Conservation (phyloP, 1,284 basidiomycete genomes). For the Sutorius eximius region DNA sequence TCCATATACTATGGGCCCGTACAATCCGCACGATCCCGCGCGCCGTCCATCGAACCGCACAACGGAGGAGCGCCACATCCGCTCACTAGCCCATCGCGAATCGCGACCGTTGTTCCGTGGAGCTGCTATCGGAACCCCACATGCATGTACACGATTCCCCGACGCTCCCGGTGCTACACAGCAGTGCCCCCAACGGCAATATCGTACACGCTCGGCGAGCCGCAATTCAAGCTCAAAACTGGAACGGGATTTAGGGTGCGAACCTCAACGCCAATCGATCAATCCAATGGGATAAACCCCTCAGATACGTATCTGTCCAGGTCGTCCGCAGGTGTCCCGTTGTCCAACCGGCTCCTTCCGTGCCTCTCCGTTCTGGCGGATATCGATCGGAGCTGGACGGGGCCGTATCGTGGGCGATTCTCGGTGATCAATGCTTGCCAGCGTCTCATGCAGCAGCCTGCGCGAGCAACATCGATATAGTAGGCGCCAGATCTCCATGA, state of each 20-base stretch:
- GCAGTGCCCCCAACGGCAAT: conserved; percentile 6
- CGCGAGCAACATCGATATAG: not conserved
- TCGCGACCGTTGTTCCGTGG: conserved; percentile 14
- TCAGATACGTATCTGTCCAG: not conserved
- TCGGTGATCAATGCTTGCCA: conserved; percentile 1
- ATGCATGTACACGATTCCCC: not conserved
- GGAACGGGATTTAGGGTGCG: conserved; percentile 12
- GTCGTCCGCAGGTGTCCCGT: not conserved
- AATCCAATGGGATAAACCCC: conserved; percentile 17
- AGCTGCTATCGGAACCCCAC: conserved; percentile 2
- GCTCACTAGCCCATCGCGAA: conserved; percentile 8
- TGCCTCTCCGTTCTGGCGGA: conserved; percentile 2
- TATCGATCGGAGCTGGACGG: conserved; percentile 17
- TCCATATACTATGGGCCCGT: not conserved
- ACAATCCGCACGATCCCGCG: not conserved
- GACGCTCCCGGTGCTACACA: not conserved
- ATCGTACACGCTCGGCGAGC: not conserved
- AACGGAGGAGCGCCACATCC: not conserved
- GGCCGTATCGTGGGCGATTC: not conserved
- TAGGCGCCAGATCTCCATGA: not conserved
- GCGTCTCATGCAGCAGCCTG: not conserved
- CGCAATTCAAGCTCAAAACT: not conserved
- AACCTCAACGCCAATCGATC: not conserved
- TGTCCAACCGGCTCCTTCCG: not conserved
- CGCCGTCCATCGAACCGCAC: not conserved